Evolutionary conservation across 306 rosid genomes (phyloP).

Genomic region (Fagus crenata): DNA sequence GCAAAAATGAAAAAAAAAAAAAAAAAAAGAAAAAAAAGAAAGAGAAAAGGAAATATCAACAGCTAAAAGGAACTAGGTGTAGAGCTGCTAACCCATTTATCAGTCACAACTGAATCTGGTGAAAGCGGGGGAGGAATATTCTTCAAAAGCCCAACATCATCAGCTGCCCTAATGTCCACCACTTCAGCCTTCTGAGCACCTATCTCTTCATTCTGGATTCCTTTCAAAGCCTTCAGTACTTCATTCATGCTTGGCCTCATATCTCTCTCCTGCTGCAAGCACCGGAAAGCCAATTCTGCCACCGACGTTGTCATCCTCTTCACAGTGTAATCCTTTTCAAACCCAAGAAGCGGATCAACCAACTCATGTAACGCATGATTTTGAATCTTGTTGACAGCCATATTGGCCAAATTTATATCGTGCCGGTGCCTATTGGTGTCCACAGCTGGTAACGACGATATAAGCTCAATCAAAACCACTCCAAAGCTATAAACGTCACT

Average conservation of each 20-base stretch:
- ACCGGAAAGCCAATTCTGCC: conserved; percentile 77
- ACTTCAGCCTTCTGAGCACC: conserved; percentile 34
- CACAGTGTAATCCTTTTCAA: conserved; percentile 36
- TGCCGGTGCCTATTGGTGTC: no score
- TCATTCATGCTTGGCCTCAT: conserved; percentile 87
- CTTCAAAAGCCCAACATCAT: conserved; percentile 54
- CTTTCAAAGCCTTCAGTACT: conserved; percentile 53
- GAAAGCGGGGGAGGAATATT: conserved; percentile 49
- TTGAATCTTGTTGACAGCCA: no score
- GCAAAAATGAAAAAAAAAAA: no score
- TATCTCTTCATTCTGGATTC: conserved; percentile 47
- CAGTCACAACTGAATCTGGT: conserved; percentile 53
- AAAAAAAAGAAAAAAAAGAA: no score
- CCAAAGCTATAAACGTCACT: no score
- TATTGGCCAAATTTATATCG: no score
- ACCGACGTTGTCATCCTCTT: conserved; percentile 55
- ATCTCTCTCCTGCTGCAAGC: conserved; percentile 79
- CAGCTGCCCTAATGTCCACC: conserved; percentile 44
- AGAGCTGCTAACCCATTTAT: conserved; percentile 71
- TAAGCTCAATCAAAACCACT: no score
- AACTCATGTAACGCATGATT: conserved; percentile 54
- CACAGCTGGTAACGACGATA: no score
- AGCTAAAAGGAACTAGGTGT: conserved; percentile 50
- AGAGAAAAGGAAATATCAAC: conserved; percentile 28
- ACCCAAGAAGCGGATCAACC: conserved; percentile 72